These are phyloP conservation scores for Boletus fagicola DNA, from an alignment of 768 basidiomycete genomes.

Conservation along the genomic window DNA sequence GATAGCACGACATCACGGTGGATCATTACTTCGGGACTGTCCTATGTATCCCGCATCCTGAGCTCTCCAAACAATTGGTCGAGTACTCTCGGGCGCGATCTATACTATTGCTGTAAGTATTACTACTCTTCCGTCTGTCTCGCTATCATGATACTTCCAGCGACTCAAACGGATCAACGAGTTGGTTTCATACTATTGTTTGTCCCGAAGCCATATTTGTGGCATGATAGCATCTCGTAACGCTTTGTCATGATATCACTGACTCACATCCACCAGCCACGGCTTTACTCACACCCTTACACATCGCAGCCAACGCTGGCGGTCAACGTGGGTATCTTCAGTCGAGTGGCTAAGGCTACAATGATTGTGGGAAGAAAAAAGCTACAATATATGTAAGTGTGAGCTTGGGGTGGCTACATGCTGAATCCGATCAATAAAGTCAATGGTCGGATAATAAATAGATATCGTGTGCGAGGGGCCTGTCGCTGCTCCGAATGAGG, in stretches of 20 bases:
- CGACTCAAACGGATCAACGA: not conserved
- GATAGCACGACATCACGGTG: too few species aligned
- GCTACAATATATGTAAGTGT: constrained; percentile 25
- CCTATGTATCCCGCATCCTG: too few species aligned
- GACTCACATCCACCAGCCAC: not conserved
- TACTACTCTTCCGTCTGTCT: too few species aligned
- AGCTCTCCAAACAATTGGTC: too few species aligned
- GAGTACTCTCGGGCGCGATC: too few species aligned
- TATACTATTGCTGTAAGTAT: too few species aligned
- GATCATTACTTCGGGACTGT: too few species aligned
- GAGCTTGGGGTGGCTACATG: constrained; percentile 22
- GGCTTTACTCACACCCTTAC: not conserved
- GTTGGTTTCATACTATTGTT: not conserved
- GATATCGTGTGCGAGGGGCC: constrained; percentile 8
- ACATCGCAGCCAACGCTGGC: not conserved
- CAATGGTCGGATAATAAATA: constrained; percentile 19
- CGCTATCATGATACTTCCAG: not conserved
- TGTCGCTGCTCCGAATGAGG: constrained; percentile 11
- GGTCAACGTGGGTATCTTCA: constrained; percentile 1
- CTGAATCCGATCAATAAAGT: constrained; percentile 14
- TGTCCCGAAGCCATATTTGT: not conserved
- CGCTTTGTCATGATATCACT: not conserved
- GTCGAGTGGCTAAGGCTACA: constrained; percentile 26
- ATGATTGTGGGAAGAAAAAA: constrained; percentile 6
- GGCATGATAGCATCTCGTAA: too few species aligned